A percentile compares a stretch with the other conserved stretches of the same genome.
phyloP scores from a whole-genome alignment of 1,284 basidiomycete species.

The Heliocybe sulcata region DNA sequence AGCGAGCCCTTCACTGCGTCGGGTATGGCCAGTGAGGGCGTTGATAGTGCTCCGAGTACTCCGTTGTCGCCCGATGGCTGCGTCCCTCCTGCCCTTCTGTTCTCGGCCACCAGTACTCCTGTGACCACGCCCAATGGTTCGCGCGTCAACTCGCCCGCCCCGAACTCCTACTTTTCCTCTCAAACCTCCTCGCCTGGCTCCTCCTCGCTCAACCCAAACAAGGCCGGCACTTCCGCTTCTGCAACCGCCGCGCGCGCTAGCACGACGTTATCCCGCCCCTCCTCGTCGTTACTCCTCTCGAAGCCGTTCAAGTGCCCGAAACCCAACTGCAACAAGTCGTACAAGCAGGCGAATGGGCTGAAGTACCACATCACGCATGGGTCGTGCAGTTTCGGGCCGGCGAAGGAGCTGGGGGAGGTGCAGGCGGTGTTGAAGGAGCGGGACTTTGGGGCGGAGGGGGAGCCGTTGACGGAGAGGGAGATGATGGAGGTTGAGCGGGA shows the following conservation, averaged over 20 bases:
- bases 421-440: conserved; percentile 61
- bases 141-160: conserved; percentile 31
- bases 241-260: conserved; percentile 22
- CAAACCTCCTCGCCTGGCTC: conserved; percentile 11
- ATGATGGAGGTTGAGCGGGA: conserved; percentile 71
- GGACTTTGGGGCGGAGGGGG: conserved; percentile 24
- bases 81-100: conserved; percentile 59
- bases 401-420: conserved; percentile 69
- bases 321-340: conserved; percentile 95
- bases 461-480: conserved; percentile 57
- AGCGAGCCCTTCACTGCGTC: background rate
- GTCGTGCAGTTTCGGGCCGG: conserved; percentile 87
- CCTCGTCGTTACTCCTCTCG: conserved; percentile 46
- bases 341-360: conserved; percentile 95
- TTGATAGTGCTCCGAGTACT: conserved; percentile 1
- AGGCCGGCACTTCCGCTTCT: background rate
- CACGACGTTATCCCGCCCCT: conserved; percentile 43
- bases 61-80: conserved; percentile 28
- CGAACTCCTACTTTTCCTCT: conserved; percentile 16
- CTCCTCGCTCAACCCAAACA: conserved; percentile 9
- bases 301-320: conserved; percentile 98
- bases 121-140: conserved; percentile 13
- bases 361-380: conserved; percentile 97
- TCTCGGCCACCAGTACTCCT: conserved; percentile 28
- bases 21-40: background rate